Evolutionary conservation across 306 rosid genomes (phyloP), one percentile per base, ranked within the genome.

Genomic region (Bauhinia variegata): DNA sequence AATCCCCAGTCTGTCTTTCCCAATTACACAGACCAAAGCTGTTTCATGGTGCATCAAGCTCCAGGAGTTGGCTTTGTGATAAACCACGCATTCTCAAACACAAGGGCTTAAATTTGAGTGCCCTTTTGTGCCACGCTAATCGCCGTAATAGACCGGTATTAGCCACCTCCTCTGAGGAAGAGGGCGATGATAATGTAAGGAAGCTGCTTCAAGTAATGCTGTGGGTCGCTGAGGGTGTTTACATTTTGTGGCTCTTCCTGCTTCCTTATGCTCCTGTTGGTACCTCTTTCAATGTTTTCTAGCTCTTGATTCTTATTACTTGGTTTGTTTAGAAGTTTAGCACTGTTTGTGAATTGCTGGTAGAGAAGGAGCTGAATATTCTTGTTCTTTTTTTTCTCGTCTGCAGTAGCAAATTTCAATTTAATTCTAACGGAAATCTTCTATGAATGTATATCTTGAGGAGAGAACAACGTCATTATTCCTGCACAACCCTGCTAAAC

Each of bases 201-300:
- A 71, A 74, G 30, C 18, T 79, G 66, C 75, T 86, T 65, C 89
- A 63, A 73, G 54, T 63, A 59, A 34, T 65, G 68, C 59, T 85
- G 42, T 89, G 96, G 98, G 74, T 78, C 17, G 82, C 88, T 9
- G 98, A 80, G 62, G 90, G 65, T 19, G 72, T 77, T 73, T 89
- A 91, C 89, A 60, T 91, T 71, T 53, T 80, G 63, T 89, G 96
- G 95, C 96, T 85, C 47, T 89, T 91, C 71, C 62, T 91, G 51
- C 97, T 91, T 69, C 96, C 92, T 43, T 85, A 71, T 73, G 97
- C 96, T 64, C 97, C 96, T 63, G 95, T 84, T 59, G 0, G 81
- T 73, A 59, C 54, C 47, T 38, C 44, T 59, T 16, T 8, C n/a
- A n/a, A n/a, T 47, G 47, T 47, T 61, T 18, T 6, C 12, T 1